These are phyloP conservation scores for Lithospermum erythrorhizon DNA, from an alignment of 257 asterid species.

Conservation along the genomic window DNA sequence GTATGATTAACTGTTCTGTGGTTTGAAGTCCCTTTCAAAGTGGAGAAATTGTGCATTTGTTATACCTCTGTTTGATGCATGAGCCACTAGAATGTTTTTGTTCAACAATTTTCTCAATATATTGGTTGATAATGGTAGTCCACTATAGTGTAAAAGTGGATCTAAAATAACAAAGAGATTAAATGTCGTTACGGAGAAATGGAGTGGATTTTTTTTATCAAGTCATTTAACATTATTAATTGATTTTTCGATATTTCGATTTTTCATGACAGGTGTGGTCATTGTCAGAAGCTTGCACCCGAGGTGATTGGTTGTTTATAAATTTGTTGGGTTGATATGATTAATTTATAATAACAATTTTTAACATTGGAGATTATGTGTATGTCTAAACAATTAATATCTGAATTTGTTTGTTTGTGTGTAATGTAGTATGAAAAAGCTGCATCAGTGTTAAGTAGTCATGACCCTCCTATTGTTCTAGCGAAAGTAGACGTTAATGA, in stretches of 20 bases:
- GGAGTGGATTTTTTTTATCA: too few relatives aligned
- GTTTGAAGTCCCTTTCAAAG: too few relatives aligned
- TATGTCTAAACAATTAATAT: not conserved
- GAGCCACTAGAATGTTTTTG: too few relatives aligned
- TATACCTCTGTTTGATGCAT: too few relatives aligned
- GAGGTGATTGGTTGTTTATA: conserved; percentile 7
- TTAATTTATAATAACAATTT: not conserved
- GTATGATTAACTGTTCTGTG: too few relatives aligned
- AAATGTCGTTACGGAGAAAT: too few relatives aligned
- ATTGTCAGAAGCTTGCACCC: conserved; percentile 15
- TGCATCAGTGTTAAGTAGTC: conserved; percentile 52
- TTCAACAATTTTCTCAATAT: too few relatives aligned
- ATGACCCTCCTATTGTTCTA: conserved; percentile 57
- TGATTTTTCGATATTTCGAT: not conserved
- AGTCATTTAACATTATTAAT: too few relatives aligned
- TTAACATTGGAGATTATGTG: not conserved
- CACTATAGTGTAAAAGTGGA: too few relatives aligned
- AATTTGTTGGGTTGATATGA: not conserved
- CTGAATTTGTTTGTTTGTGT: not conserved
- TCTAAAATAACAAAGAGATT: too few relatives aligned
- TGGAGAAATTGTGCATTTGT: too few relatives aligned
- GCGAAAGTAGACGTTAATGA: conserved; percentile 72
- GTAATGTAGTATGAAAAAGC: conserved; percentile 61
- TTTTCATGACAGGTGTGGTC: conserved; percentile 11
- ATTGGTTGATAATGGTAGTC: too few relatives aligned